Evolutionary conservation across 768 basidiomycete genomes (phyloP), one percentile per base, ranked within the genome.

Genomic region (Xerocomus spinulosus): DNA sequence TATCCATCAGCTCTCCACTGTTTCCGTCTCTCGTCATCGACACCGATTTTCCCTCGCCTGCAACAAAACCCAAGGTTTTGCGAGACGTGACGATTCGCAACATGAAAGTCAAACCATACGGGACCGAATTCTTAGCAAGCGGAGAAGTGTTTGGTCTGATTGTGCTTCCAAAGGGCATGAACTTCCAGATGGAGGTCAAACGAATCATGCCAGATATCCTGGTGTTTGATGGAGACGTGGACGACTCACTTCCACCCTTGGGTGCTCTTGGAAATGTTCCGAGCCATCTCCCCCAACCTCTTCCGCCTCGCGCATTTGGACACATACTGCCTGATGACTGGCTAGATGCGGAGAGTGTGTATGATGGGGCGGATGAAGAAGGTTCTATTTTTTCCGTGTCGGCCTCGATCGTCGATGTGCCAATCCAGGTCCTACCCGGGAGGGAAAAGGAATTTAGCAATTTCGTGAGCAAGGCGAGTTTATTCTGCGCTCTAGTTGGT

Each of bases 361-460:
- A 71, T n/a, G 66, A 70, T 5, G 58, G 69, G 13, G 68, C 67
- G 24, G 76, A 71, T 42, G 75, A 67, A 14, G 76, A 77, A 17
- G 85, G 82, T 5, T 71, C 78, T 1, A 68, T 73, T 4, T 81
- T 82, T 52, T 68, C 69, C 0, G 78, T 92, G 10, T 73, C 76
- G 0, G 86, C 90, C 8, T 73, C 74, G 53, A 76, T 92, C 39
- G 72, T 76, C 2, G 85, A 91, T 55, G 82, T 88, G 10, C 87
- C 89, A 12, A 67, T 92, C 25, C 70, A 88, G 48, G 85, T 92
- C 9, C 70, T 92, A 0, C 87, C 88, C 0, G 87, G 89, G 6
- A 76, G 90, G 35, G 77, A 89, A 63, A 80, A 75, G 51, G 78
- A 85, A 57, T 90, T 92, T 53, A 81, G 83, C 50, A 72, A 74